Conservation (phyloP, 768 basidiomycete species). For the Trichaptum fuscoviolaceum region DNA sequence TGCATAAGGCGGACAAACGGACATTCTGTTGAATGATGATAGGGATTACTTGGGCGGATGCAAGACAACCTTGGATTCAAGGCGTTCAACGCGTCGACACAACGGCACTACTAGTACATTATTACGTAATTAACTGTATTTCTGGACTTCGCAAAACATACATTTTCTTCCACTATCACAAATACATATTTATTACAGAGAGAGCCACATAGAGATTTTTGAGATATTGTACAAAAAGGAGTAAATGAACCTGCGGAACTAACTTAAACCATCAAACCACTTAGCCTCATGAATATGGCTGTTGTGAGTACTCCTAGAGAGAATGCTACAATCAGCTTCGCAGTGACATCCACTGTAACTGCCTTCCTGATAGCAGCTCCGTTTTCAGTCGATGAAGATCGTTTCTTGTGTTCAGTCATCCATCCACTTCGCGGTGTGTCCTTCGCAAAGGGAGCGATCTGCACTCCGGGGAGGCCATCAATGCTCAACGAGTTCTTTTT, state of each 20-base stretch:
- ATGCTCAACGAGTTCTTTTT: conserved; percentile 44
- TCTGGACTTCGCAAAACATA: too few species aligned
- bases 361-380: neutral
- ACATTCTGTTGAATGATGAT: conserved; percentile 18
- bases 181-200: too few species aligned
- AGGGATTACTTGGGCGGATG: neutral
- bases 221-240: too few species aligned
- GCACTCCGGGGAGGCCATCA: conserved; percentile 51
- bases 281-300: neutral
- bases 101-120: too few species aligned
- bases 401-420: neutral
- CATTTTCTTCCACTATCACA: too few species aligned
- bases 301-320: neutral
- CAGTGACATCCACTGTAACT: neutral
- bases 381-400: neutral
- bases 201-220: too few species aligned
- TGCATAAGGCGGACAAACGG: conserved; percentile 83
- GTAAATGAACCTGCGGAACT: too few species aligned
- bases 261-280: neutral
- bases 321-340: conserved; percentile 1
- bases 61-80: neutral
- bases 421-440: neutral
- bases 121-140: too few species aligned
- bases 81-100: too few species aligned
- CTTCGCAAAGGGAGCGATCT: neutral